Evolutionary conservation across 345 rosid species (phyloP), one percentile per base, ranked within the genome.

Genomic region (Bretschneidera sinensis): DNA sequence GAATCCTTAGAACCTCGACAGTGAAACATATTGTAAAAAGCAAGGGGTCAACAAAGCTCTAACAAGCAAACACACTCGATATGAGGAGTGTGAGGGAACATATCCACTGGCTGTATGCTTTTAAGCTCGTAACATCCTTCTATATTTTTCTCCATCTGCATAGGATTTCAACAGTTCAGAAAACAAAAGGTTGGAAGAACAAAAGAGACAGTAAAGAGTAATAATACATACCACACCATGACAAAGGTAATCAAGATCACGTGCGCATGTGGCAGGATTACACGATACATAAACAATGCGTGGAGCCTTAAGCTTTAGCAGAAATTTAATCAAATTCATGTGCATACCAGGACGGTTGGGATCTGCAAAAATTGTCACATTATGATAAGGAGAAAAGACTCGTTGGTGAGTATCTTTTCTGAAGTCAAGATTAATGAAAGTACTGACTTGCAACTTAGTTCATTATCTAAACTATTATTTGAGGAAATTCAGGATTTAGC

Each of bases 341-440:
- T 89, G 98, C 96, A 92, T 84, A 39, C 97, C 98, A 43, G 98
- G 96, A 54, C 98, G 86, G 72, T 92, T 87, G 20, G 97, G 97
- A 81, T 92, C 97, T 89, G 91, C 77, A 63, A 54, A 51, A 64
- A 59, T 39, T n/a, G n/a, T 45, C 59, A 43, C 17, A 63, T 53
- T 11, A 70, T 47, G 68, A 6, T 5, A 28, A 20, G 18, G 21
- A 4, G 24, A 22, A 23, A 23, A 39, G 45, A 31, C 35, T n/a
- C 9, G 35, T 31, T 31, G 35, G 4, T 31, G 35, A 31, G 35
- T 31, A 31, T 31, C 35, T 31, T 31, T 9, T n/a, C n/a, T n/a
- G n/a, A 9, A 31, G 35, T 31, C 4, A 31, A 9, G 35, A 31
- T 4, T 31, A 31, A 31, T 9, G 35, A 31, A 31, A 4, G 6